Conservation (phyloP, 805 yeast genomes). For the Candida fluviatilis region DNA sequence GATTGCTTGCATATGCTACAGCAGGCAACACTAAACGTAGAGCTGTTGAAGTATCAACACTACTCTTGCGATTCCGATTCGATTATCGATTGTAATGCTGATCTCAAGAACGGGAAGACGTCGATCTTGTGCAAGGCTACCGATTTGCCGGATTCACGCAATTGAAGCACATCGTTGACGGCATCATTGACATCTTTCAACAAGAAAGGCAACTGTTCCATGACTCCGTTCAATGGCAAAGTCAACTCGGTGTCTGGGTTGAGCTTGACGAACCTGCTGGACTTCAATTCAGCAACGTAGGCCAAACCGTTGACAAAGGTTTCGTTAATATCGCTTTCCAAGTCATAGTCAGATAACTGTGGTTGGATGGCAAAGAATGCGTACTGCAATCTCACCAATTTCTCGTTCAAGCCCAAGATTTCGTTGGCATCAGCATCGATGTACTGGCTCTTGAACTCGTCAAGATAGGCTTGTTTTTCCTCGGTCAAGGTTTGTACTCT, state of each 20-base stretch:
- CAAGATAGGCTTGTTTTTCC: conserved; percentile 45
- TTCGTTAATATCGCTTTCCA: conserved; percentile 48
- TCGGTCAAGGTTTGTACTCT: conserved; percentile 48
- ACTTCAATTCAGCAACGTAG: conserved; percentile 65
- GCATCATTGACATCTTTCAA: conserved; percentile 33
- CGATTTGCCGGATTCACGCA: conserved; percentile 40
- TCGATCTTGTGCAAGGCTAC: conserved; percentile 34
- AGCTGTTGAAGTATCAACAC: too few species aligned
- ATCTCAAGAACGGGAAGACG: conserved; percentile 34
- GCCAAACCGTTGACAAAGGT: conserved; percentile 61
- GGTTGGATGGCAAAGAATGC: conserved; percentile 85
- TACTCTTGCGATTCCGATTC: background rate
- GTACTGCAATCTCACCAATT: conserved; percentile 71
- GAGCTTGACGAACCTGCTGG: conserved; percentile 31
- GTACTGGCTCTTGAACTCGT: conserved; percentile 57
- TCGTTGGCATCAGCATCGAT: conserved; percentile 50
- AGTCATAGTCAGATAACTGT: conserved; percentile 51
- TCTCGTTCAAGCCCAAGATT: conserved; percentile 56
- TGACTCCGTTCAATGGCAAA: conserved; percentile 34
- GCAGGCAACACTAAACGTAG: too few species aligned
- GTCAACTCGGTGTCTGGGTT: conserved; percentile 17
- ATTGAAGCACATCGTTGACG: conserved; percentile 41
- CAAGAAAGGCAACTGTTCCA: conserved; percentile 42
- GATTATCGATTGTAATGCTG: conserved; percentile 17
- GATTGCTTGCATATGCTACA: too few species aligned